phyloP scores from a whole-genome alignment of 2,329 filamentous ascomycete genomes.

The Aquanectria penicillioides region DNA sequence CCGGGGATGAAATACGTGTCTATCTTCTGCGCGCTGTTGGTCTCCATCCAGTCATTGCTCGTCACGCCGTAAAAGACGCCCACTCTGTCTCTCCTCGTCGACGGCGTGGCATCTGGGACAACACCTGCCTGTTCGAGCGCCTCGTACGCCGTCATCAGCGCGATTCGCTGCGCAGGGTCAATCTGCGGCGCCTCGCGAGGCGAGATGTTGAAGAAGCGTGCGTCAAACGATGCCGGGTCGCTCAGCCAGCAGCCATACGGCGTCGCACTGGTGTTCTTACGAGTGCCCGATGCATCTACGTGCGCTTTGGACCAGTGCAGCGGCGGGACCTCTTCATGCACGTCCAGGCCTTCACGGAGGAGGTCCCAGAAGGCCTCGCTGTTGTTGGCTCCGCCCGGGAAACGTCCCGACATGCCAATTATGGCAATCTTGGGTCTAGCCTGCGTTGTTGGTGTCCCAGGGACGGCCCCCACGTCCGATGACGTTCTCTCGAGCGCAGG shows the following conservation, averaged over 20 bases:
- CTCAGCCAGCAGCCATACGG: constrained; percentile 60
- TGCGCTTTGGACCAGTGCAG: not conserved
- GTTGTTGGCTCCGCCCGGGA: constrained; percentile 63
- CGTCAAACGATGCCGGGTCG: constrained; percentile 72
- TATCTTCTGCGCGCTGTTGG: constrained; percentile 75
- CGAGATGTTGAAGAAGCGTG: constrained; percentile 79
- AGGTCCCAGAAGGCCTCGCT: constrained; percentile 72
- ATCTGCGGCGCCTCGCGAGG: constrained; percentile 49
- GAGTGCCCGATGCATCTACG: constrained; percentile 65
- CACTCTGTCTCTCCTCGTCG: constrained; percentile 64
- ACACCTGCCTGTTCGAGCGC: constrained; percentile 74
- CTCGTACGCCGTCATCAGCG: constrained; percentile 72
- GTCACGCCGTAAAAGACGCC: constrained; percentile 81
- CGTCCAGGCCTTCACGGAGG: constrained; percentile 70
- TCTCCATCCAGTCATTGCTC: constrained; percentile 81
- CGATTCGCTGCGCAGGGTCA: constrained; percentile 73
- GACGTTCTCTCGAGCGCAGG: too few relatives aligned
- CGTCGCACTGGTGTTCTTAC: constrained; percentile 64
- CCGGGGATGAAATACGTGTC: constrained; percentile 64
- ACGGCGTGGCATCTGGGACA: constrained; percentile 69
- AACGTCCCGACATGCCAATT: constrained; percentile 71
- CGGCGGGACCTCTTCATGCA: constrained; percentile 62
- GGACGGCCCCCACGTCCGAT: too few relatives aligned
- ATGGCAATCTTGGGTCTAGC: constrained; percentile 62
- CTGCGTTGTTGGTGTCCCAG: too few relatives aligned